Base-by-base conservation (phyloP, 495 filamentous ascomycete species). In the Xylaria flabelliformis region DNA sequence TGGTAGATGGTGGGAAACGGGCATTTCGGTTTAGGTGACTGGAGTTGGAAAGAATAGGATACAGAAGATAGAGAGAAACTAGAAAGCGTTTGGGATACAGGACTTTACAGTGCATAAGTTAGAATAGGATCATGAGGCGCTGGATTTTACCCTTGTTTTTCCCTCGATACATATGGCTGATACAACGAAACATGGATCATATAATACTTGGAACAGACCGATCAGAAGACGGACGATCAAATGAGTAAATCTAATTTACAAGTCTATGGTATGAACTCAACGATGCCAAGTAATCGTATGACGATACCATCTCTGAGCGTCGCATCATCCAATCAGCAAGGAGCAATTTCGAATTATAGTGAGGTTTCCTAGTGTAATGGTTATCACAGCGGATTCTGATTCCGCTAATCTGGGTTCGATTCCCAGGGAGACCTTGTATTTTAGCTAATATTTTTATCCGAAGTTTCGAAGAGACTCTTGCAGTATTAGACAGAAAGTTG, bases 1-100 rank as follows among this genome's bases (percentile, higher is more conserved):
- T 24, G 78, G 80, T 39, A 80, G 81, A 39, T 93, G 89, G 86
- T 93, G 91, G 92, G 85, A 90, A 69, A 89, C 82, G 64, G 91
- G 92, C 4, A 64, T 91, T 3, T 71, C 82, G 13, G 34, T 88
- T 39, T 88, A 73, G 81, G 61, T 0, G 12, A 34, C 63, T 73
- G 21, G 51, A 26, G 24, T 12, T 58, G 10, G 15, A 17, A 56
- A n/a, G 29, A 17, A 34, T 32, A 56, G 48, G 34, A 34, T 34
- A 32, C 21, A 41, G 24, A 19, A 26, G 32, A 42, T 67, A 39
- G 29, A 26, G 36, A 39, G 36, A 39, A 24, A 17, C 9, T 5
- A 32, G 8, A 29, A 58, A 34, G 4, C 1, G 3, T 41, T 29
- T 36, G 48, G 12, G 65, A 67, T 65, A 29, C 63, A 34, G 61